Evolutionary conservation across 1,284 basidiomycete genomes (phyloP).

Genomic region (Athelia psychrophila): DNA sequence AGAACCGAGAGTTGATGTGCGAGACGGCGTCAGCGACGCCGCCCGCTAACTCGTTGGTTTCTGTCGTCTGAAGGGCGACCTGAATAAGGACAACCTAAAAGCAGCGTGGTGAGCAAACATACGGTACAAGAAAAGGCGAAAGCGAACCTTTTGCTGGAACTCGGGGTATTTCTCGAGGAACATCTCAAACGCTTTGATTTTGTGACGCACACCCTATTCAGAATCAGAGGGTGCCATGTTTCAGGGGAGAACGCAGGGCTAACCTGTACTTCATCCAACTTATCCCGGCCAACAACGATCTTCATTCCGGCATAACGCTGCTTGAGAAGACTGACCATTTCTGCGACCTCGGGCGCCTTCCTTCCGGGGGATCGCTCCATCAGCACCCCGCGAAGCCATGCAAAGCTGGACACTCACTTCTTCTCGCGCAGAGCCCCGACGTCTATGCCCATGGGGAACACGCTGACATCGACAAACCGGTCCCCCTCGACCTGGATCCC

Average conservation of each 20-base stretch:
- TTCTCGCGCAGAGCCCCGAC: conserved; percentile 67
- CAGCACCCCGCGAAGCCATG: conserved; percentile 4
- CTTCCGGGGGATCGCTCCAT: conserved; percentile 28
- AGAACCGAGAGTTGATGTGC: conserved; percentile 81
- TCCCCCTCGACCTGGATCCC: conserved; percentile 62
- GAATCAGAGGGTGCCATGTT: background rate
- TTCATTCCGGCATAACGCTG: conserved; percentile 84
- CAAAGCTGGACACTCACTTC: conserved; percentile 41
- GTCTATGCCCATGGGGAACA: conserved; percentile 90
- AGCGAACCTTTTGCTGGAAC: conserved; percentile 68
- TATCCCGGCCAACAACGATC: conserved; percentile 85
- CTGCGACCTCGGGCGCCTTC: conserved; percentile 73
- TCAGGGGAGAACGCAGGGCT: conserved; percentile 8
- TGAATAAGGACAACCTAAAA: conserved; percentile 77
- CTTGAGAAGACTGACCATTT: conserved; percentile 76
- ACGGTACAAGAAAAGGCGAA: background rate
- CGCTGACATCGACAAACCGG: conserved; percentile 80
- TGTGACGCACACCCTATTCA: conserved; percentile 72
- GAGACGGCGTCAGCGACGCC: conserved; percentile 77
- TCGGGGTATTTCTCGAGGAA: conserved; percentile 80
- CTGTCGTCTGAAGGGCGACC: conserved; percentile 81
- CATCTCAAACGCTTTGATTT: conserved; percentile 81
- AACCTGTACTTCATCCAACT: conserved; percentile 82
- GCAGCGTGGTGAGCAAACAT: background rate
- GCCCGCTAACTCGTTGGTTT: conserved; percentile 72